Conservation (phyloP, 768 basidiomycete species). For the Boletus insuetus region DNA sequence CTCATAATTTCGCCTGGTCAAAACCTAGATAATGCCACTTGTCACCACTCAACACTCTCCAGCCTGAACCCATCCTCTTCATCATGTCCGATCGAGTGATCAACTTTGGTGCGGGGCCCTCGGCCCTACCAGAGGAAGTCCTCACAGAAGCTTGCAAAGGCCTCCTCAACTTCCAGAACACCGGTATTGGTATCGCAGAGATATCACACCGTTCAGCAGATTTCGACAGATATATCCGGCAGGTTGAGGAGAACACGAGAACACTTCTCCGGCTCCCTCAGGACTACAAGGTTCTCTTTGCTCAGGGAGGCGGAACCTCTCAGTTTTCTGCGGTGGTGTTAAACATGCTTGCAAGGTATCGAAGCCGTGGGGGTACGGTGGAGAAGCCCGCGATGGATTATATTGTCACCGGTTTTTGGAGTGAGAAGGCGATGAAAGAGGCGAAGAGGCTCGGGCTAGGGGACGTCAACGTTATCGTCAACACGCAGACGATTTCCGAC, state of each 20-base stretch:
- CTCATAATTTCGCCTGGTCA: background rate
- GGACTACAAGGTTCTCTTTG: slow-evolving; percentile 85
- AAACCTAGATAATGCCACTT: background rate
- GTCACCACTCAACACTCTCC: background rate
- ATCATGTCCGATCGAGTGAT: slow-evolving; percentile 48
- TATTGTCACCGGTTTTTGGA: slow-evolving; percentile 91
- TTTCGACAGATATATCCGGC: slow-evolving; percentile 67
- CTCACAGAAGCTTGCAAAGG: slow-evolving; percentile 79
- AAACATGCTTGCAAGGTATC: slow-evolving; percentile 86
- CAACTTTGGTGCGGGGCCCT: slow-evolving; percentile 96
- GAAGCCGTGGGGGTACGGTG: slow-evolving; percentile 58
- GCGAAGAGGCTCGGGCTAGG: slow-evolving; percentile 64
- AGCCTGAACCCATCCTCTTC: background rate
- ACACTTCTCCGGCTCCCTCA: slow-evolving; percentile 76
- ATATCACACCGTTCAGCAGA: slow-evolving; percentile 94
- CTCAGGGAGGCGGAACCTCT: slow-evolving; percentile 89
- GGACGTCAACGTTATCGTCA: slow-evolving; percentile 66
- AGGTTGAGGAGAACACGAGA: slow-evolving; percentile 66
- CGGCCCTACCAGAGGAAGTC: slow-evolving; percentile 83
- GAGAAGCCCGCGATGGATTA: slow-evolving; percentile 77
- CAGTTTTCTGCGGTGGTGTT: slow-evolving; percentile 92
- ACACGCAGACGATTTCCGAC: slow-evolving; percentile 58
- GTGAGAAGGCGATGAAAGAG: slow-evolving; percentile 81
- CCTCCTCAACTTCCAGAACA: slow-evolving; percentile 85
- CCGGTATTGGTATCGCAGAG: slow-evolving; percentile 95